These are phyloP conservation scores for Coemansia sp. DNA, from an alignment of 192 early-diverging fungal species.

Conservation along the genomic window DNA sequence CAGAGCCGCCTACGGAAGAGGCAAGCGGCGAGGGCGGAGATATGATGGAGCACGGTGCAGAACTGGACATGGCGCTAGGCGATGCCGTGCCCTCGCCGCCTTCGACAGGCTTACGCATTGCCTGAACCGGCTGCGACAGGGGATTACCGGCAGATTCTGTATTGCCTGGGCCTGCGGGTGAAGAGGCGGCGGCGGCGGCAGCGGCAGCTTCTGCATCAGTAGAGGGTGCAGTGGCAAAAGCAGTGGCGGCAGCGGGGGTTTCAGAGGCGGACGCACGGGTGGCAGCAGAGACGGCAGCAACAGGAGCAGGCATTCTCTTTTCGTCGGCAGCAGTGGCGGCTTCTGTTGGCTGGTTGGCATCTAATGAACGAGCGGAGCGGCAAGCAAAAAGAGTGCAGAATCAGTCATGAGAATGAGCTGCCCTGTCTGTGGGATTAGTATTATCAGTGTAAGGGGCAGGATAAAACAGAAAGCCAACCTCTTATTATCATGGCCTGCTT, in stretches of 20 bases:
- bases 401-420: too few relatives aligned
- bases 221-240: slow-evolving; percentile 16
- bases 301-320: slow-evolving; percentile 7
- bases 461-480: background rate
- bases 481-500: background rate
- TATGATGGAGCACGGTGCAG: slow-evolving; percentile 26
- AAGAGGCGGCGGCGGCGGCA: slow-evolving; percentile 2
- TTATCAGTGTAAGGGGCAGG: background rate
- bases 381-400: slow-evolving; percentile 21
- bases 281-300: slow-evolving; percentile 16
- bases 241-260: slow-evolving; percentile 4
- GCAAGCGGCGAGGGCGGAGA: slow-evolving; percentile 34
- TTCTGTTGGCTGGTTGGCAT: slow-evolving; percentile 28
- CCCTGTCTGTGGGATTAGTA: background rate
- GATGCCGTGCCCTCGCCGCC: background rate
- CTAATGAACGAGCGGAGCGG: slow-evolving; percentile 22
- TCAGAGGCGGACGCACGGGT: slow-evolving; percentile 10
- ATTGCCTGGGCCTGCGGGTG: background rate
- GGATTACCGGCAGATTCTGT: background rate
- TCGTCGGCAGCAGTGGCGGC: slow-evolving; percentile 22
- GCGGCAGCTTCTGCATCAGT: slow-evolving; percentile 7
- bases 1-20: slow-evolving; percentile 21
- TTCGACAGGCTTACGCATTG: background rate
- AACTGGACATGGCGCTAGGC: slow-evolving; percentile 14
- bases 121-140: slow-evolving; percentile 5